Evolutionary conservation across 306 rosid species (phyloP), one percentile per base, ranked within the genome.

Genomic region (Quercus variabilis): DNA sequence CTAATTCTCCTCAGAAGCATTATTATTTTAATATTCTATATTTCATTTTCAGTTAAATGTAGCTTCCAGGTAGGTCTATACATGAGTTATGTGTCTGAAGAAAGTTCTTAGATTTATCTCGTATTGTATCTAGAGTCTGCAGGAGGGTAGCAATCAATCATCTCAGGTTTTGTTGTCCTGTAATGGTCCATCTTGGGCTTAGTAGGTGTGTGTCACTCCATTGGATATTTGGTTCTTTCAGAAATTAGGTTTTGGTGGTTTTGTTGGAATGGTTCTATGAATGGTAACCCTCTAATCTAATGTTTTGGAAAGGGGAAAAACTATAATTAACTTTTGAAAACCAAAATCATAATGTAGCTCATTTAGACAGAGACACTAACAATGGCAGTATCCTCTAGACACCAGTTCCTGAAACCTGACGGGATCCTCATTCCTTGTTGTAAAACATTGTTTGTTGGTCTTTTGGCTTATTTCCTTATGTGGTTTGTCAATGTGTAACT

Each of bases 1-100:
- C 79, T 43, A 52, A 31, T 80, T 69, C 63, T 57, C 28, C 68
- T 26, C 28, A 9, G 23, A 68, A 77, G 41, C 35, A n/a, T 25
- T 5, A 46, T 74, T 70, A 43, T 71, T 30, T 78, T 38, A 25
- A 20, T 55, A 10, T 59, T 57, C 71, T 59, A 78, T 52, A 23
- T n/a, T 46, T 67, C 82, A 78, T 71, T 74, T 38, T 51, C 18
- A 10, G 55, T 26, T 38, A 21, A 38, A 75, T 60, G 33, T 74
- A 74, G 20, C 55, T 69, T 54, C 23, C 56, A 55, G 71, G 23
- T 17, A 60, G 68, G 41, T 75, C 78, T 6, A 64, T 15, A 73
- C 49, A 75, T 17, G 46, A 57, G 46, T 46, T 58, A 43, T 55
- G 60, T 3, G 52, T 55, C 38, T 78, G 26, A 31, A 75, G 73